Conservation (phyloP, 441 rosid genomes). For the Dalechampia spathulata region DNA sequence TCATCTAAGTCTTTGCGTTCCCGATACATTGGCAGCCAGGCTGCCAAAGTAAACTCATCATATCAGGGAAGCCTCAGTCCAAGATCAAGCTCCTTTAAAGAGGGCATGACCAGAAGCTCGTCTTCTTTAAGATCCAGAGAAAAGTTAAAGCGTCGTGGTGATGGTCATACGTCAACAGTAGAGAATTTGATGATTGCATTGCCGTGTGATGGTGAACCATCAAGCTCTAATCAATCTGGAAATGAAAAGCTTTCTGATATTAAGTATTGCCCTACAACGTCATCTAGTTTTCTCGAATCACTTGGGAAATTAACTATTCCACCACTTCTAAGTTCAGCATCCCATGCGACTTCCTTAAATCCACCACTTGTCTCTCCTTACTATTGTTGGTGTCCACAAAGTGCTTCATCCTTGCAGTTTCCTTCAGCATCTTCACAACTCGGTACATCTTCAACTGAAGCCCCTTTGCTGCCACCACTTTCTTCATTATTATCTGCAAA, state of each 20-base stretch:
- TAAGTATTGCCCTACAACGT: slow-evolving; percentile 19
- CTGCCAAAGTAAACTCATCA: slow-evolving; percentile 30
- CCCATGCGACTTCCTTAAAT: slow-evolving; percentile 24
- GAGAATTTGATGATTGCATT: slow-evolving; percentile 33
- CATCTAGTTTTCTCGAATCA: slow-evolving; percentile 34
- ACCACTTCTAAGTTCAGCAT: slow-evolving; percentile 20
- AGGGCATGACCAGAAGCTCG: slow-evolving; percentile 42
- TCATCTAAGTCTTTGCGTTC: slow-evolving; percentile 38
- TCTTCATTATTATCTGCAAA: slow-evolving; percentile 48
- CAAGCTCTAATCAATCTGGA: slow-evolving; percentile 24
- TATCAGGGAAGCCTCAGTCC: slow-evolving; percentile 76
- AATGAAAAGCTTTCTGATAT: slow-evolving; percentile 24
- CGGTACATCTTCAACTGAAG: slow-evolving; percentile 34
- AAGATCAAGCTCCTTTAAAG: slow-evolving; percentile 71
- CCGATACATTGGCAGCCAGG: slow-evolving; percentile 37
- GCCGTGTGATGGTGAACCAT: slow-evolving; percentile 20
- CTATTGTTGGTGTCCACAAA: slow-evolving; percentile 87
- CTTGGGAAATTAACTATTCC: slow-evolving; percentile 37
- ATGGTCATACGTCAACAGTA: slow-evolving; percentile 34
- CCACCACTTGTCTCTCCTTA: slow-evolving; percentile 63
- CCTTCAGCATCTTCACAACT: slow-evolving; percentile 30
- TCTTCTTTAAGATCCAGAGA: slow-evolving; percentile 52
- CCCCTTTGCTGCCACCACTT: slow-evolving; percentile 54
- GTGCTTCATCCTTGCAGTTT: slow-evolving; percentile 36
- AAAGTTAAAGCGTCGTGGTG: slow-evolving; percentile 56